phyloP scores from a whole-genome alignment of 2,329 filamentous ascomycete species.

The Colletotrichum shisoi region DNA sequence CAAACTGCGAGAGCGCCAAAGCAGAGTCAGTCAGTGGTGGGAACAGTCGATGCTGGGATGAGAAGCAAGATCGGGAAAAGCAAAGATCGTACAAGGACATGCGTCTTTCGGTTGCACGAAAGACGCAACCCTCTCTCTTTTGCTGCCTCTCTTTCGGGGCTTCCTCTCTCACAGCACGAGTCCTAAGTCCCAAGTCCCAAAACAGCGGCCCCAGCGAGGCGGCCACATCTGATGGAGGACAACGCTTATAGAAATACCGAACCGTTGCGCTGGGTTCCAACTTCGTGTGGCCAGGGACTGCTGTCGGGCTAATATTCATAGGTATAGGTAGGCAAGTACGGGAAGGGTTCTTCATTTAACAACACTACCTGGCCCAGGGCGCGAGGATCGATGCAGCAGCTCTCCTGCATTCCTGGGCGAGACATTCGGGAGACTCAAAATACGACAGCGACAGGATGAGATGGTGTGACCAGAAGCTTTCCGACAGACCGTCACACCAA shows the following conservation, averaged over 20 bases:
- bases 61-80: slow-evolving; percentile 8
- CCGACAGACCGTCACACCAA: slow-evolving; percentile 33
- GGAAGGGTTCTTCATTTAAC: slow-evolving; percentile 20
- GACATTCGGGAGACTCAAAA: slow-evolving; percentile 16
- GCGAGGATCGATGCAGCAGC: background rate
- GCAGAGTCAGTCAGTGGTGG: background rate
- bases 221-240: slow-evolving; percentile 4
- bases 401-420: slow-evolving; percentile 30
- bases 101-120: slow-evolving; percentile 4
- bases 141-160: background rate
- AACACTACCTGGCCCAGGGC: slow-evolving; percentile 1
- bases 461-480: slow-evolving; percentile 10
- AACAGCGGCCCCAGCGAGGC: slow-evolving; percentile 19
- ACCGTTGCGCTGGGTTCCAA: slow-evolving; percentile 29
- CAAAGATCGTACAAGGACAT: slow-evolving; percentile 13
- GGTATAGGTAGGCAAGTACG: background rate
- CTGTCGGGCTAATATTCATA: background rate
- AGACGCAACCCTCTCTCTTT: background rate
- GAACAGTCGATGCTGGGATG: background rate
- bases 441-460: slow-evolving; percentile 9
- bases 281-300: slow-evolving; percentile 19
- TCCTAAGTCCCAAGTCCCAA: slow-evolving; percentile 11
- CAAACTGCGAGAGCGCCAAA: background rate
- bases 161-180: background rate
- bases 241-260: slow-evolving; percentile 12